These are phyloP conservation scores for Stevia rebaudiana DNA, from an alignment of 140 eudicot species.

Conservation along the genomic window DNA sequence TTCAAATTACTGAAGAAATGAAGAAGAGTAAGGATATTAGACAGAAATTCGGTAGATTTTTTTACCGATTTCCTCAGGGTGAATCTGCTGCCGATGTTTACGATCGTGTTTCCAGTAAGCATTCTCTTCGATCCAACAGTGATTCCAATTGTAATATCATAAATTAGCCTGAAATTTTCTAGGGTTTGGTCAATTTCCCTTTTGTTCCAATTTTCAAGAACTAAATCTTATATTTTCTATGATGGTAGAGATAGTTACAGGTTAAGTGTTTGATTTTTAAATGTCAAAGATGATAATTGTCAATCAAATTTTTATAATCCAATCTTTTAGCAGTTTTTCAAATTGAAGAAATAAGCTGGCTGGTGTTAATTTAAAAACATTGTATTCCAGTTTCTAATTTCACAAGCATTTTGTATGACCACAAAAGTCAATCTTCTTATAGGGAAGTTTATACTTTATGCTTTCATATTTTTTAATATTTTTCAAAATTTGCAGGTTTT, in stretches of 20 bases:
- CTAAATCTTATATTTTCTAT: background rate
- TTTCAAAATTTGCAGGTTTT: slow-evolving; percentile 46
- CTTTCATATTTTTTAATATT: background rate
- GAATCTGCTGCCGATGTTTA: slow-evolving; percentile 70
- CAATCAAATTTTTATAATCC: background rate
- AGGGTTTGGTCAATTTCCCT: background rate
- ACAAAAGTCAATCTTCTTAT: background rate
- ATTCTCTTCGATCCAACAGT: background rate
- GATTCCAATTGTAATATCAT: background rate
- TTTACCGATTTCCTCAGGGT: slow-evolving; percentile 69
- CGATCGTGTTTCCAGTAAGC: slow-evolving; percentile 72
- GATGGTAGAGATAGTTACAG: background rate
- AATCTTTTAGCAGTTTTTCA: background rate
- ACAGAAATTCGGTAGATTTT: slow-evolving; percentile 52
- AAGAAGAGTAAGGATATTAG: slow-evolving; percentile 40
- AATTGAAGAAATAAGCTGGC: no score
- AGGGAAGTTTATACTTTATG: background rate
- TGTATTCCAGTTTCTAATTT: background rate
- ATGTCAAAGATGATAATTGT: background rate
- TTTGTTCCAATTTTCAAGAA: background rate
- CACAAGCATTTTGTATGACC: slow-evolving; percentile 1
- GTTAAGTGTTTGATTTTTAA: background rate
- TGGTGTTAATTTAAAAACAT: background rate
- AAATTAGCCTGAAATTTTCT: background rate
- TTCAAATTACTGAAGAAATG: slow-evolving; percentile 51